Evolutionary conservation across 371 early-diverging fungal species (phyloP).

Genomic region (Sporodiniella umbellata): DNA sequence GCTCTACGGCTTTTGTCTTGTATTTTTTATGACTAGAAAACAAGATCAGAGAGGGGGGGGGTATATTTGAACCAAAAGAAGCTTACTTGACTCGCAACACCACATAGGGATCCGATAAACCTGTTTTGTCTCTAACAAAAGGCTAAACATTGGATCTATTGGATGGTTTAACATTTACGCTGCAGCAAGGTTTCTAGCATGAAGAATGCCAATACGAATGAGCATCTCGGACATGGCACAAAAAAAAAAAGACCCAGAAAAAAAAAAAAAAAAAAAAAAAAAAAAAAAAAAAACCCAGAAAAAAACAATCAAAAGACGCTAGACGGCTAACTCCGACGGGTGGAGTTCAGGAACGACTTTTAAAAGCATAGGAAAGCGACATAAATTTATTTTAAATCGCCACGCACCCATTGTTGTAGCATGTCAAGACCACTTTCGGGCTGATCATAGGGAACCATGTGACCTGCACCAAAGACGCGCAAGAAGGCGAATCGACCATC

Average conservation of each 20-base stretch:
- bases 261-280: neutral
- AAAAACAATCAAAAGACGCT: too few species aligned
- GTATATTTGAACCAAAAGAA: neutral
- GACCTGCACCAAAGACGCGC: slow-evolving; percentile 87
- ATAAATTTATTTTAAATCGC: slow-evolving; percentile 22
- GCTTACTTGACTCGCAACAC: slow-evolving; percentile 38
- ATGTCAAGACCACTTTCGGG: slow-evolving; percentile 59
- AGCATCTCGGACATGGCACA: slow-evolving; percentile 18
- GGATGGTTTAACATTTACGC: too few species aligned
- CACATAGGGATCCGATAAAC: slow-evolving; percentile 65
- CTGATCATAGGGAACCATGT: slow-evolving; percentile 79
- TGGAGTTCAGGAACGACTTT: too few species aligned
- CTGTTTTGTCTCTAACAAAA: slow-evolving; percentile 50
- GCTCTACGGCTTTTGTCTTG: slow-evolving; percentile 64
- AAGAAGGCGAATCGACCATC: slow-evolving; percentile 79
- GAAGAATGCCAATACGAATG: slow-evolving; percentile 26
- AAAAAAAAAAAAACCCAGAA: neutral
- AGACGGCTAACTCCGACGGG: too few species aligned
- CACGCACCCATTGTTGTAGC: slow-evolving; percentile 62
- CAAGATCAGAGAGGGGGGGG: neutral
- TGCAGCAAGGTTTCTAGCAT: slow-evolving; percentile 27
- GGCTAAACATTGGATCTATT: too few species aligned
- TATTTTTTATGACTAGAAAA: slow-evolving; percentile 57
- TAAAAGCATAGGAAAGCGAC: too few species aligned
- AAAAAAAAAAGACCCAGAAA: slow-evolving; percentile 5